Conservation (phyloP, 2,329 filamentous ascomycete genomes). For the Trichoderma breve region DNA sequence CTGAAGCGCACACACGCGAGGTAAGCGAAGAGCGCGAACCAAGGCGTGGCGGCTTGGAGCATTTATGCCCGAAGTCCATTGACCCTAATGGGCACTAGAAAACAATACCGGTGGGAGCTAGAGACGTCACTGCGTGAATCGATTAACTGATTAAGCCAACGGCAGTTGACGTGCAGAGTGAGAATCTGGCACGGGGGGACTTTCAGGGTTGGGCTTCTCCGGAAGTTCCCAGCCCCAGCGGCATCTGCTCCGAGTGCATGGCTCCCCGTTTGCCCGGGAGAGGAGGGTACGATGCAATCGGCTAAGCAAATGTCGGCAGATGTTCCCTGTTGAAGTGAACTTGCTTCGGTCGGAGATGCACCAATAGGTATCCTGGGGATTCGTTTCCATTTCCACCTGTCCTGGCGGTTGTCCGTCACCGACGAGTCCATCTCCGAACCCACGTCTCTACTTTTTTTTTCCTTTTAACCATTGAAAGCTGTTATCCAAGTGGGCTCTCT, state of each 20-base stretch:
- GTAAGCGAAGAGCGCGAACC: slow-evolving; percentile 2
- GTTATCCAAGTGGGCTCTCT: not conserved
- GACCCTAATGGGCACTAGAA: not conserved
- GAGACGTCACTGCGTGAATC: not conserved
- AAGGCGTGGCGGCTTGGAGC: not conserved
- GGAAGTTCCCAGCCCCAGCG: not conserved
- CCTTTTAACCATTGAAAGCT: not conserved
- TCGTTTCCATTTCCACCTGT: not conserved
- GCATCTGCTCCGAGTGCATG: not conserved
- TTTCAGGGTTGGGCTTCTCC: not conserved
- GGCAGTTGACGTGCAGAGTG: not conserved
- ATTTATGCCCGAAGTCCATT: not conserved
- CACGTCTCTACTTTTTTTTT: not conserved
- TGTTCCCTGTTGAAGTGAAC: not conserved
- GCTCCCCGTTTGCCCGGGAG: not conserved
- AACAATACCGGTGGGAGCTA: not conserved
- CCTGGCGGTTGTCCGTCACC: not conserved
- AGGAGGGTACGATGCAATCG: not conserved
- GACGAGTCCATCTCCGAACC: not conserved
- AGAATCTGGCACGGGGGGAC: not conserved
- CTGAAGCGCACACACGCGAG: not conserved
- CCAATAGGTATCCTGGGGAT: not conserved
- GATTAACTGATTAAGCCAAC: not conserved
- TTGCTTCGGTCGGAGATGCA: not conserved
- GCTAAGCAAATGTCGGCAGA: not conserved